phyloP scores from a whole-genome alignment of 192 early-diverging fungal genomes.

The Anaeromyces robustus region DNA sequence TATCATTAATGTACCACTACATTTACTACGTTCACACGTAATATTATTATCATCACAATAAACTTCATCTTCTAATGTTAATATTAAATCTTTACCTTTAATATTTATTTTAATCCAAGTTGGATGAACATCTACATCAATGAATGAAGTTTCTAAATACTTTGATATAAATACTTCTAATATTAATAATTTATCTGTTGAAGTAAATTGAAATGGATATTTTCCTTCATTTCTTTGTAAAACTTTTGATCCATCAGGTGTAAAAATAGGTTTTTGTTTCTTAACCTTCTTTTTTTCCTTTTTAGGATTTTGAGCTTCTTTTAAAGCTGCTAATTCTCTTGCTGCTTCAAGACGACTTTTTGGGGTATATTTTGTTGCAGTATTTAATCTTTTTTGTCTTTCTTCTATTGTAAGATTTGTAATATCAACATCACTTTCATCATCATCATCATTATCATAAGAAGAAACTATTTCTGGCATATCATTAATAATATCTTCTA shows the following conservation, averaged over 20 bases:
- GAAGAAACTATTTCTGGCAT: background rate
- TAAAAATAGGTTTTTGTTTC: background rate
- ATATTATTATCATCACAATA: constrained; percentile 14
- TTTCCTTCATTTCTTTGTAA: constrained; percentile 39
- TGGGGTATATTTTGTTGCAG: constrained; percentile 25
- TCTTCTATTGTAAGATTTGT: constrained; percentile 11
- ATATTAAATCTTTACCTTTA: constrained; percentile 33
- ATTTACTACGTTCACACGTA: constrained; percentile 26
- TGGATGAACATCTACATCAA: constrained; percentile 29
- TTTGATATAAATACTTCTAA: constrained; percentile 27
- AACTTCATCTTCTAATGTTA: constrained; percentile 24
- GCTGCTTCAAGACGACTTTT: constrained; percentile 29
- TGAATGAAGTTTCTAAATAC: constrained; percentile 28
- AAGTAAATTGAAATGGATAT: constrained; percentile 18
- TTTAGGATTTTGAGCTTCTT: background rate
- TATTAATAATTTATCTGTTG: constrained; percentile 7
- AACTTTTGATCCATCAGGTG: constrained; percentile 5
- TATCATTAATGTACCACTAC: constrained; percentile 22
- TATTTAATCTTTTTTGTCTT: constrained; percentile 21
- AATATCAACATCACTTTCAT: background rate
- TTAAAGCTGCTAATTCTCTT: constrained; percentile 16
- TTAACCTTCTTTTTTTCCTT: constrained; percentile 13
- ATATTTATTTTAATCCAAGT: constrained; percentile 19
- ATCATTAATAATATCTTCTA: background rate
- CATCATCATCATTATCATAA: background rate